Conservation (phyloP, 2,329 filamentous ascomycete species). For the Aspergillus versicolor region DNA sequence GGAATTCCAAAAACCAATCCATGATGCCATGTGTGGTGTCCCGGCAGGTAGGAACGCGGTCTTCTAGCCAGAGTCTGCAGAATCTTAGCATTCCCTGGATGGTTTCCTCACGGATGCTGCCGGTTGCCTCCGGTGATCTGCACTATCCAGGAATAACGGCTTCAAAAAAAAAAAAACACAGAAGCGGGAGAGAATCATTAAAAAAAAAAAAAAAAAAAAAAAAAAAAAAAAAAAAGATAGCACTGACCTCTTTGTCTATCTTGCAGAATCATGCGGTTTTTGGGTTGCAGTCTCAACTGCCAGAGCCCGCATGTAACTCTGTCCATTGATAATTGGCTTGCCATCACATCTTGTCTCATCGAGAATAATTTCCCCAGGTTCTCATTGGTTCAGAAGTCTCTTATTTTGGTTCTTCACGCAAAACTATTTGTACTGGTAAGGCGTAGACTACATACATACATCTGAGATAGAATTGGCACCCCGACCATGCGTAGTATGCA, state of each 20-base stretch:
- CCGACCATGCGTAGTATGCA: conserved; percentile 2
- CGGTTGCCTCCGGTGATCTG: not conserved
- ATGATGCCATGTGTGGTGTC: not conserved
- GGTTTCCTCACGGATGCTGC: too few relatives aligned
- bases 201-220: not conserved
- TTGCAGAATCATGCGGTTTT: not conserved
- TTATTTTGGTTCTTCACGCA: not conserved
- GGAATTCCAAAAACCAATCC: not conserved
- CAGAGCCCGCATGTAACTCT: not conserved
- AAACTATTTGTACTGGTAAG: not conserved
- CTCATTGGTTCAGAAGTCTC: not conserved
- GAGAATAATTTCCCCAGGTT: too few relatives aligned
- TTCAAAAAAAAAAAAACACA: not conserved
- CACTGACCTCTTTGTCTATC: too few relatives aligned
- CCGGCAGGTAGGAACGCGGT: not conserved
- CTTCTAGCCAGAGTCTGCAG: not conserved
- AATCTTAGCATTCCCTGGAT: not conserved
- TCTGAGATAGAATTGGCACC: not conserved
- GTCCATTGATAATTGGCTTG: not conserved
- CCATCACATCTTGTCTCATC: too few relatives aligned
- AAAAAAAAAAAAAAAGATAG: not conserved
- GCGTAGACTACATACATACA: conserved; percentile 1
- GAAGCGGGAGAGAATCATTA: not conserved
- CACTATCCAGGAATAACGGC: not conserved
- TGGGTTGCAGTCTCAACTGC: not conserved